Evolutionary conservation across 75 land plant genomes (phyloP).

Genomic region (Azolla pinnata): DNA sequence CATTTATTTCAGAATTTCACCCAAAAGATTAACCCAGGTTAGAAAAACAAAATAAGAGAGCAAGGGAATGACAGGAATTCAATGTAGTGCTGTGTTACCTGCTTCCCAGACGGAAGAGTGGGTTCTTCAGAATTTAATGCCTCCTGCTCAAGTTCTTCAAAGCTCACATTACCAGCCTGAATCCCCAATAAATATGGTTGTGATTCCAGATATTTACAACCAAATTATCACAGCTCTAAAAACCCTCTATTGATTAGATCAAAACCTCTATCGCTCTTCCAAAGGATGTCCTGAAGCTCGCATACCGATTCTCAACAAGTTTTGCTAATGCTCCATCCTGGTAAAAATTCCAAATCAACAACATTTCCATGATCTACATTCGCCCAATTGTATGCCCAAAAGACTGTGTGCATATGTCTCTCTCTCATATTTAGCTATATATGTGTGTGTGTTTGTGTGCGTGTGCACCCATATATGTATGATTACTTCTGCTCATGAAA

Average conservation of each 20-base stretch:
- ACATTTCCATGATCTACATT: too few species aligned
- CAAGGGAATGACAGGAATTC: not conserved
- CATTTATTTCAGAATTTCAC: too few species aligned
- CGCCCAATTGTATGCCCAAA: too few species aligned
- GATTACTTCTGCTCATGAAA: too few species aligned
- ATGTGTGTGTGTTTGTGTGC: too few species aligned
- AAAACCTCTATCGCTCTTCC: conserved; percentile 74
- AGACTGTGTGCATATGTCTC: too few species aligned
- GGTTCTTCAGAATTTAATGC: conserved; percentile 81
- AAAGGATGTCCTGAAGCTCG: conserved; percentile 63
- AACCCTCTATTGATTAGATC: not conserved
- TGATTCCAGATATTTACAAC: not conserved
- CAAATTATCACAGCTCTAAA: not conserved
- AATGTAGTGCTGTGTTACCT: conserved; percentile 31
- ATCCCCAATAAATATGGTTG: not conserved
- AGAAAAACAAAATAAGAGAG: too few species aligned
- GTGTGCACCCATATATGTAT: too few species aligned
- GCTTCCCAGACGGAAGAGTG: conserved; percentile 69
- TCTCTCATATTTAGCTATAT: too few species aligned
- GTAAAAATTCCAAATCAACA: not conserved
- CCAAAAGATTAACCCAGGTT: too few species aligned
- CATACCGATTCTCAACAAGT: conserved; percentile 75
- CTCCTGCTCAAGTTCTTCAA: conserved; percentile 78
- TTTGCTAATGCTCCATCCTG: conserved; percentile 69
- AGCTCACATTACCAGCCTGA: conserved; percentile 72